A percentile compares a stretch with the other conserved stretches of the same genome.
These are phyloP conservation scores for Calonectria naviculata DNA, from an alignment of 2,329 filamentous ascomycete species.

Conservation along the genomic window DNA sequence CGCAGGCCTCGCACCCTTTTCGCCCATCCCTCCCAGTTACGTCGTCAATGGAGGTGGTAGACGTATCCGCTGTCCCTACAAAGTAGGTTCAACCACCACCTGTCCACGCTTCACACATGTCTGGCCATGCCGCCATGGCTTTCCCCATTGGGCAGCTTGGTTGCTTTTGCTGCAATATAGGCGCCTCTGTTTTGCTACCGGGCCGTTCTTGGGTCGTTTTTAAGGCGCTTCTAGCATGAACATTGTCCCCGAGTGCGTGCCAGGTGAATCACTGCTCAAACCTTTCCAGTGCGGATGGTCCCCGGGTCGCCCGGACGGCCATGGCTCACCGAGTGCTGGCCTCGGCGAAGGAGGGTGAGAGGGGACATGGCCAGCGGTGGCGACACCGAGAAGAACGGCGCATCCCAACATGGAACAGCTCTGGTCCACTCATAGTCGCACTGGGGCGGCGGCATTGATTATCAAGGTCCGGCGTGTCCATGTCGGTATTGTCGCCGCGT, in stretches of 20 bases:
- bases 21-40: conserved; percentile 1
- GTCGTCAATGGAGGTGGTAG: conserved; percentile 6
- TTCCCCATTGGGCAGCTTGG: conserved; percentile 4
- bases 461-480: conserved; percentile 21
- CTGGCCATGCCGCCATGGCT: conserved; percentile 15
- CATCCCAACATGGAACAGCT: conserved; percentile 36
- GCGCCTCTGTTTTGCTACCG: neutral
- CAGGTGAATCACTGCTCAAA: conserved; percentile 14
- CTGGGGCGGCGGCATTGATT: conserved; percentile 27
- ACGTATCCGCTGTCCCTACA: conserved; percentile 14
- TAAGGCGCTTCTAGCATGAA: neutral
- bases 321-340: conserved; percentile 39
- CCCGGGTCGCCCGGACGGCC: conserved; percentile 36
- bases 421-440: conserved; percentile 34
- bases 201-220: neutral
- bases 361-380: conserved; percentile 27
- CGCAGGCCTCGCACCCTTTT: conserved; percentile 13
- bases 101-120: conserved; percentile 4
- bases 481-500: conserved; percentile 39
- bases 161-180: neutral
- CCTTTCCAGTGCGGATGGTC: conserved; percentile 27
- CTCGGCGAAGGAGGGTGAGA: conserved; percentile 33
- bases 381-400: conserved; percentile 25
- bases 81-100: conserved; percentile 17
- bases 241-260: neutral